Evolutionary conservation across 371 early-diverging fungal genomes (phyloP).

Genomic region (Rhizopus sp.): DNA sequence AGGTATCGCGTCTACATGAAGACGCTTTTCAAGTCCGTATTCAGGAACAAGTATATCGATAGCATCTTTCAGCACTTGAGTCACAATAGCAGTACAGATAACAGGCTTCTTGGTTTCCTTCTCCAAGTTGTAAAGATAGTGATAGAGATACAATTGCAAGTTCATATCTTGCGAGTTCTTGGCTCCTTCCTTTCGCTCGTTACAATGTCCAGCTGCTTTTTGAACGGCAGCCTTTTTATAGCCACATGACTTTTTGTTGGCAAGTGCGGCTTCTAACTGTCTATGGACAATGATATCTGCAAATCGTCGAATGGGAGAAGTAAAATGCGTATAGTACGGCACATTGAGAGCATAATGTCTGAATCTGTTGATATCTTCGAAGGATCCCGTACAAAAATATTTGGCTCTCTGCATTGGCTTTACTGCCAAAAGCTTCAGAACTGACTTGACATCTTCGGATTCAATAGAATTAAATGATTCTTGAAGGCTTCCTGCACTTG

Average conservation of each 20-base stretch:
- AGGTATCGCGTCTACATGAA: constrained; percentile 59
- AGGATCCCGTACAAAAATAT: constrained; percentile 89
- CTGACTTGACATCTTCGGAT: constrained; percentile 47
- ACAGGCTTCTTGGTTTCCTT: constrained; percentile 31
- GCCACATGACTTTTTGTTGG: constrained; percentile 33
- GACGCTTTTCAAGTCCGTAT: constrained; percentile 76
- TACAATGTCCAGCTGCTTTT: constrained; percentile 74
- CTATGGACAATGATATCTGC: constrained; percentile 99
- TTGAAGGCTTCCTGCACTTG: constrained; percentile 63
- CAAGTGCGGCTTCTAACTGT: constrained; percentile 62
- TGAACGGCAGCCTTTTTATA: constrained; percentile 49
- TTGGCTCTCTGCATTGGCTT: constrained; percentile 94
- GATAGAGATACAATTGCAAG: constrained; percentile 72
- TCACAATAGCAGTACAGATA: constrained; percentile 52
- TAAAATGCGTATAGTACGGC: constrained; percentile 94
- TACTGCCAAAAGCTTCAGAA: constrained; percentile 72
- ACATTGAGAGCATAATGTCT: constrained; percentile 89
- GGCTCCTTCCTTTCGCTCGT: constrained; percentile 76
- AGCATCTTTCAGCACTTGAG: constrained; percentile 50
- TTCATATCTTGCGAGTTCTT: constrained; percentile 87
- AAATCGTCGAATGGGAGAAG: constrained; percentile 99
- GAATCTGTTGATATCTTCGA: constrained; percentile 58
- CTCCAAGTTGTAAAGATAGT: constrained; percentile 55
- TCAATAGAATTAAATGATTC: constrained; percentile 68
- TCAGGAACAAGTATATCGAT: constrained; percentile 76